phyloP scores from a whole-genome alignment of 2,329 filamentous ascomycete species.

The Pyrenochaeta sp. region DNA sequence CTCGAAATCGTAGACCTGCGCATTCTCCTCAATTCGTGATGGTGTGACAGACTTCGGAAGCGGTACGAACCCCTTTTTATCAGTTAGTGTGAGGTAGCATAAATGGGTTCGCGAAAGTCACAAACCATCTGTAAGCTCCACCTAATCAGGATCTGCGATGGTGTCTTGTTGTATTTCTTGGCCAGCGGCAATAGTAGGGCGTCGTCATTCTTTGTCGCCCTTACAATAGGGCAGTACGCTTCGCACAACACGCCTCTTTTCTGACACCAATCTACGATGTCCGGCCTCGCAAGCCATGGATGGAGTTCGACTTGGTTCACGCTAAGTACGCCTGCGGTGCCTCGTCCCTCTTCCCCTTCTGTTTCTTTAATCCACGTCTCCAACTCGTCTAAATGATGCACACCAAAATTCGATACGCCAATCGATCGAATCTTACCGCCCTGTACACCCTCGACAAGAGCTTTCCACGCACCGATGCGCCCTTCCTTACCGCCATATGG shows the following conservation, averaged over 20 bases:
- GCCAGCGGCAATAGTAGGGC: constrained; percentile 59
- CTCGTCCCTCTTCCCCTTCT: constrained; percentile 69
- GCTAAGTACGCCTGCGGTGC: constrained; percentile 75
- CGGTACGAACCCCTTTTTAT: constrained; percentile 64
- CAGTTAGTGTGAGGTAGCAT: neutral
- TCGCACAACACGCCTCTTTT: constrained; percentile 59
- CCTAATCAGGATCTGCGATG: constrained; percentile 66
- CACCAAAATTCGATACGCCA: constrained; percentile 64
- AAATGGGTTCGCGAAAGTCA: neutral
- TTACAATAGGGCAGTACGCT: constrained; percentile 58
- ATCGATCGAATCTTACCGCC: constrained; percentile 62
- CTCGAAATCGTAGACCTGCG: constrained; percentile 67
- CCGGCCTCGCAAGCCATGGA: constrained; percentile 82
- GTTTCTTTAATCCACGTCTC: constrained; percentile 66
- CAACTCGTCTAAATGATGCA: constrained; percentile 64
- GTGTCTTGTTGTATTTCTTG: constrained; percentile 66
- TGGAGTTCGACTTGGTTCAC: constrained; percentile 88
- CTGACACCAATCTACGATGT: constrained; percentile 80
- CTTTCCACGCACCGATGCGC: constrained; percentile 62
- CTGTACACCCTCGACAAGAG: constrained; percentile 62
- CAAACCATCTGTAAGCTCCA: constrained; percentile 61
- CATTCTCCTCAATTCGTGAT: constrained; percentile 68
- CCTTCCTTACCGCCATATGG: constrained; percentile 62
- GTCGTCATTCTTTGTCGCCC: constrained; percentile 61
- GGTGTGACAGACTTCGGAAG: constrained; percentile 70